These are phyloP conservation scores for Zelopaecilomyces penicillatus DNA, from an alignment of 2,329 filamentous ascomycete genomes.

Conservation along the genomic window DNA sequence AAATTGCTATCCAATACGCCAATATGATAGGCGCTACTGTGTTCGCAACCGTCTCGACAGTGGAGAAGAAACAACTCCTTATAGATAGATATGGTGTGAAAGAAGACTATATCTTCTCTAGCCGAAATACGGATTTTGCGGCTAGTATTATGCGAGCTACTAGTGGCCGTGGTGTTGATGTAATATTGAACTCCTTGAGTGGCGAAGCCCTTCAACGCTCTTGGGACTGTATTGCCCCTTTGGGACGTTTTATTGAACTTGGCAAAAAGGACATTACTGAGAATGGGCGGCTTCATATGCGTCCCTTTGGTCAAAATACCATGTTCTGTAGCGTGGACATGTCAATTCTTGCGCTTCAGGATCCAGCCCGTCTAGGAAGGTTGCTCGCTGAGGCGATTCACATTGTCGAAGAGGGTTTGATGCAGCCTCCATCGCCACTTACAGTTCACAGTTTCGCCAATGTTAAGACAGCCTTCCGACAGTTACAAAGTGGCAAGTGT, in stretches of 20 bases:
- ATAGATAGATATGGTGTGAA: constrained; percentile 19
- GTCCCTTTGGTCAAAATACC: constrained; percentile 12
- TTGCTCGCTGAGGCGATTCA: constrained; percentile 7
- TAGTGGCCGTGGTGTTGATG: constrained; percentile 22
- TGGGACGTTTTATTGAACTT: constrained; percentile 28
- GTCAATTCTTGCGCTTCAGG: background rate
- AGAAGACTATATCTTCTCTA: constrained; percentile 23
- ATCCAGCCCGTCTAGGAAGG: background rate
- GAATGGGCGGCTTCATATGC: constrained; percentile 8
- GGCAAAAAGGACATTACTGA: constrained; percentile 21
- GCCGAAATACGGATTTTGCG: constrained; percentile 19
- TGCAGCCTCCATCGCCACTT: constrained; percentile 1
- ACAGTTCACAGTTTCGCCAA: background rate
- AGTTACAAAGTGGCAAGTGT: constrained; percentile 7
- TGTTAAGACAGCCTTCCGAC: constrained; percentile 8
- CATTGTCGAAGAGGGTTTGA: constrained; percentile 6
- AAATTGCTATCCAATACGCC: constrained; percentile 21
- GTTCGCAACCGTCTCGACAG: constrained; percentile 12
- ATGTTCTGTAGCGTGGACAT: constrained; percentile 14
- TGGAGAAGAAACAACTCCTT: constrained; percentile 23
- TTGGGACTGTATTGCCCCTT: constrained; percentile 26
- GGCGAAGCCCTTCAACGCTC: constrained; percentile 22
- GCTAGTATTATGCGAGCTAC: constrained; percentile 19
- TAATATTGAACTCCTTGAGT: constrained; percentile 25
- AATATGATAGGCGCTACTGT: constrained; percentile 17